Evolutionary conservation across 441 rosid species (phyloP), one percentile per base, ranked within the genome.

Genomic region (Pelargonium citronellum): DNA sequence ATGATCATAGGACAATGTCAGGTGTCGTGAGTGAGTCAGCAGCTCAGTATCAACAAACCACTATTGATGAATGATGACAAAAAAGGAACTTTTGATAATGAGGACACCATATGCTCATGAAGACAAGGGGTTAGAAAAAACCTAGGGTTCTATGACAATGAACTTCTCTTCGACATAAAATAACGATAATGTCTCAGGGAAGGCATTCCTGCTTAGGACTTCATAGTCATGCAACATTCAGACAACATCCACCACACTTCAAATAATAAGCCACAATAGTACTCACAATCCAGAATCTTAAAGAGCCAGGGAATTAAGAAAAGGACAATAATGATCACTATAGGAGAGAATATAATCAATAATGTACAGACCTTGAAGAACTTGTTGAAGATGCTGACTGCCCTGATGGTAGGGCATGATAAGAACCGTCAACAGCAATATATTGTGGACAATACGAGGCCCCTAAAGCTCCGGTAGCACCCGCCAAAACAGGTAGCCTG

Each of bases 401-500:
- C 30, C 79, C 89, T 0, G 83, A 71, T 9, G 86, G 80, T 41
- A 79, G 84, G 73, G 87, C 63, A 75, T 91, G 80, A 82, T 88
- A 87, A 76, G 90, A 73, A 80, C 91, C 89, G 79, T 89, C 95
- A 61, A 87, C 86, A 61, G 89, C 63, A 67, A 91, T 76, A 77
- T 91, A 91, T 34, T 93, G 94, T 20, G 97, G 74, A 81, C 92
- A 83, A 81, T 91, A 90, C 13, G 91, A 44, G 47, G 89, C 85
- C 58, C 96, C 95, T 73, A 94, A 77, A 66, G 92, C 87, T 77
- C 97, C 96, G 0, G 95, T 84, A 39, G 96, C 89, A 74, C 96
- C 92, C 47, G 97, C 76, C 64, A 94, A 74, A 79, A 94, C 84
- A 39, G 98, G 97, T 69, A 94, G 74, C 99, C 99, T 94, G 78